Conservation (phyloP, 192 early-diverging fungal genomes). For the Paraglomus brasilianum region DNA sequence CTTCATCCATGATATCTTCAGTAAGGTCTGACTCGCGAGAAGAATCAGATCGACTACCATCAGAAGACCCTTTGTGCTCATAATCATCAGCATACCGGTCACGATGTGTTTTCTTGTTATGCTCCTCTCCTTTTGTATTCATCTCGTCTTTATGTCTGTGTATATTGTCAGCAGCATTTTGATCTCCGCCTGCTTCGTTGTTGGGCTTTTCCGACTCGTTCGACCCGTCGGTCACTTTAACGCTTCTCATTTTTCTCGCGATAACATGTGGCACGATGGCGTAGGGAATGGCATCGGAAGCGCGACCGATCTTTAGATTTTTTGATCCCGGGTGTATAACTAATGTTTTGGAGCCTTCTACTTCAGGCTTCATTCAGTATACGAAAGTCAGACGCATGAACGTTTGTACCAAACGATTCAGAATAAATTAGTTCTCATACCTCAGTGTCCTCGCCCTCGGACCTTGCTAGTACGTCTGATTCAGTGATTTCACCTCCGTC, state of each 20-base stretch:
- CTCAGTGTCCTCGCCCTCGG: not conserved
- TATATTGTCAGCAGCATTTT: not conserved
- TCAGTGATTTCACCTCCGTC: conserved; percentile 17
- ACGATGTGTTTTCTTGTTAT: not conserved
- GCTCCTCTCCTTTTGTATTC: not conserved
- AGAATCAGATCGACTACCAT: too few species aligned
- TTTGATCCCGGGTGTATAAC: conserved; percentile 88
- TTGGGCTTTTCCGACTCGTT: not conserved
- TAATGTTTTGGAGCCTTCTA: conserved; percentile 65
- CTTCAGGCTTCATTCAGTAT: conserved; percentile 51
- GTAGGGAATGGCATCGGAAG: conserved; percentile 77
- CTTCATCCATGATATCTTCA: too few species aligned
- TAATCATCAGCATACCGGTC: not conserved
- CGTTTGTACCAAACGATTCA: not conserved
- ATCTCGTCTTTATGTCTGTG: not conserved
- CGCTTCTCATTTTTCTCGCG: conserved; percentile 55
- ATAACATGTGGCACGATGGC: conserved; percentile 74
- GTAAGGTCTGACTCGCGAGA: too few species aligned
- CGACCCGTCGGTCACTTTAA: not conserved
- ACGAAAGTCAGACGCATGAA: conserved; percentile 15
- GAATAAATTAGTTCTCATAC: not conserved
- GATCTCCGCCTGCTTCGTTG: not conserved
- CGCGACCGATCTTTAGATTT: conserved; percentile 76
- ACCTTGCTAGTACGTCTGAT: not conserved
- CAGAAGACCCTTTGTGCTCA: not conserved